phyloP scores from a whole-genome alignment of 768 basidiomycete species.

The Tricholoma matsutake region DNA sequence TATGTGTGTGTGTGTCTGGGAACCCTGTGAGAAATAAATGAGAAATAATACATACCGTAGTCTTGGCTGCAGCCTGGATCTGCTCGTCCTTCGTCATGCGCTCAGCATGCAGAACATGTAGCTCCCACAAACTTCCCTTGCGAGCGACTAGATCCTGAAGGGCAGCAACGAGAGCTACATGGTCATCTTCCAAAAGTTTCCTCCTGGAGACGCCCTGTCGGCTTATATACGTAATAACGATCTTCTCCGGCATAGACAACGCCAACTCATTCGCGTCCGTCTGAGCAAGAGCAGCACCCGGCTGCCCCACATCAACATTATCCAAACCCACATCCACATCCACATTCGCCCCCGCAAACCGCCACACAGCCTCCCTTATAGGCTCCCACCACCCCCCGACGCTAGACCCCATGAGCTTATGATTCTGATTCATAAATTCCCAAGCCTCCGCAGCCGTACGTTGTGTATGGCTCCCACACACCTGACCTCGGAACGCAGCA shows the following conservation, averaged over 20 bases:
- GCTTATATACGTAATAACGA: constrained; percentile 73
- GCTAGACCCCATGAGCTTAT: constrained; percentile 34
- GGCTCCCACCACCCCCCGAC: constrained; percentile 78
- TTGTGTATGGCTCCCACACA: constrained; percentile 64
- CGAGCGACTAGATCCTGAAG: constrained; percentile 48
- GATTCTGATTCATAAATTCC: constrained; percentile 41
- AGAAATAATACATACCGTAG: constrained; percentile 67
- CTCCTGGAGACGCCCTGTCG: constrained; percentile 55
- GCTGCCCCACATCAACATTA: not conserved
- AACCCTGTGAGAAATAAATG: not conserved
- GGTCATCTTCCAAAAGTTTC: constrained; percentile 53
- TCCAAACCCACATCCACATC: not conserved
- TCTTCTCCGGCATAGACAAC: constrained; percentile 41
- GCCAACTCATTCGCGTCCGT: constrained; percentile 22
- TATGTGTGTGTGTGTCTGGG: not conserved
- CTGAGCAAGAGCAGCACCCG: not conserved
- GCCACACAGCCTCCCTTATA: constrained; percentile 60
- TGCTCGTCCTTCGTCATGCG: constrained; percentile 74
- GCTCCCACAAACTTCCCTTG: constrained; percentile 48
- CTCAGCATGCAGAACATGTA: constrained; percentile 62
- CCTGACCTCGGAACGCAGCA: constrained; percentile 65
- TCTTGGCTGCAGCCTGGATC: constrained; percentile 56
- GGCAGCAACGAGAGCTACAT: constrained; percentile 48
- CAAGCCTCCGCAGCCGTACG: constrained; percentile 71
- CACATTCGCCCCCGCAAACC: constrained; percentile 54